Evolutionary conservation across 148 eudicot species (phyloP).

Genomic region (Silene uniflora): DNA sequence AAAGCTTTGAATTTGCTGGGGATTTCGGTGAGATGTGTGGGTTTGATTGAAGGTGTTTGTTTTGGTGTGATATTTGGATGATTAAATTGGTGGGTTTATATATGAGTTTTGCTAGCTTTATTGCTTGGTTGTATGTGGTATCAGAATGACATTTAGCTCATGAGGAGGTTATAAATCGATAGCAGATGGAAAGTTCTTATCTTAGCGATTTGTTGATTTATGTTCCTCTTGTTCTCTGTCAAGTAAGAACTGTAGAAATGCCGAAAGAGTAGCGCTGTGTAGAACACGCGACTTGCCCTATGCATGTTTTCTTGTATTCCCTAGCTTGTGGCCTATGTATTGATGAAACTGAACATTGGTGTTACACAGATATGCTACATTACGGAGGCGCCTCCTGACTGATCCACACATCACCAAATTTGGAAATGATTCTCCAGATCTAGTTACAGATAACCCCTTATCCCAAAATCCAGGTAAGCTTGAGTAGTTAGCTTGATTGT

Average conservation of each 20-base stretch:
- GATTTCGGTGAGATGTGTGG: slow-evolving; percentile 1
- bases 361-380: slow-evolving; percentile 64
- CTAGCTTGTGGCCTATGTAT: neutral
- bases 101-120: too few relatives aligned
- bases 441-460: slow-evolving; percentile 79
- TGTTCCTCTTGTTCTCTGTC: neutral
- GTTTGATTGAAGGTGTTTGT: neutral
- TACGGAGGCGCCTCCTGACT: slow-evolving; percentile 70
- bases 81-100: slow-evolving; percentile 8
- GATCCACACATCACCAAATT: slow-evolving; percentile 66
- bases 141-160: neutral
- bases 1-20: slow-evolving; percentile 6
- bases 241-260: neutral
- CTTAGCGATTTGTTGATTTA: neutral
- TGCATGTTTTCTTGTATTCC: neutral
- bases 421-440: slow-evolving; percentile 58
- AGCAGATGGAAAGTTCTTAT: neutral
- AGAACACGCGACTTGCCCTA: neutral
- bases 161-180: neutral
- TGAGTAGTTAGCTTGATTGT: neutral
- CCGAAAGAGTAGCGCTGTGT: neutral
- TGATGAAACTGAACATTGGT: slow-evolving; percentile 7
- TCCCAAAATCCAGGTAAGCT: slow-evolving; percentile 91
- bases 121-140: too few relatives aligned
- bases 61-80: neutral